Evolutionary conservation across 1,284 basidiomycete genomes (phyloP).

Genomic region (Singerocomus inundabilis): DNA sequence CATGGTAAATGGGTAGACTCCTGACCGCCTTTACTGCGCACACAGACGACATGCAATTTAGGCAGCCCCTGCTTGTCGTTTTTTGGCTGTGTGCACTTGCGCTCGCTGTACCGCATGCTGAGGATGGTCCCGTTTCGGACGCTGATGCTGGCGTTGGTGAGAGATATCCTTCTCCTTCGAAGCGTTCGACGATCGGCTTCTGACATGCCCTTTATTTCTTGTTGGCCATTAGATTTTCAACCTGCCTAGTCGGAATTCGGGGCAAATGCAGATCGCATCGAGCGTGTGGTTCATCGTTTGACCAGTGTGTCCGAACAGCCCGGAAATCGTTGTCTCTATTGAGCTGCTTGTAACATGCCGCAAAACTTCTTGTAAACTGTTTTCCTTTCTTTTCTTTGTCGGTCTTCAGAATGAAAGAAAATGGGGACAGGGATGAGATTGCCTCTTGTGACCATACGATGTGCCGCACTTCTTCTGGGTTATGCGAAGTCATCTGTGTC

Average conservation of each 20-base stretch:
- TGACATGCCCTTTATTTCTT: neutral
- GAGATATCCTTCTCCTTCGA: neutral
- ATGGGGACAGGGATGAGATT: too few species aligned
- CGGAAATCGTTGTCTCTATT: too few species aligned
- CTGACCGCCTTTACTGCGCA: neutral
- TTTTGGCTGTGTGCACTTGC: conserved; percentile 5
- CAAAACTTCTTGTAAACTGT: too few species aligned
- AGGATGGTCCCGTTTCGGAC: neutral
- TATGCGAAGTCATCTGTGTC: too few species aligned
- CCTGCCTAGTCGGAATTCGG: neutral
- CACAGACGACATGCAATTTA: conserved; percentile 1
- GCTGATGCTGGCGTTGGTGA: neutral
- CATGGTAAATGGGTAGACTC: too few species aligned
- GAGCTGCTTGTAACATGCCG: too few species aligned
- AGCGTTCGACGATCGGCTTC: neutral
- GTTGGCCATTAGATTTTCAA: neutral
- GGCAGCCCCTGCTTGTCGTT: neutral
- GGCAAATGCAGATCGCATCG: neutral
- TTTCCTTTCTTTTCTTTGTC: too few species aligned
- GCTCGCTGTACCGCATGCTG: neutral
- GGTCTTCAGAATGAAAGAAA: too few species aligned
- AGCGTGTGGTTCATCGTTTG: too few species aligned
- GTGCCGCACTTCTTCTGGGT: too few species aligned
- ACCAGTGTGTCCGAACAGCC: too few species aligned
- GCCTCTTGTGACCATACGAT: too few species aligned